Evolutionary conservation across 169 alveolate genomes (phyloP).

Genomic region (Eimeria acervulina): DNA sequence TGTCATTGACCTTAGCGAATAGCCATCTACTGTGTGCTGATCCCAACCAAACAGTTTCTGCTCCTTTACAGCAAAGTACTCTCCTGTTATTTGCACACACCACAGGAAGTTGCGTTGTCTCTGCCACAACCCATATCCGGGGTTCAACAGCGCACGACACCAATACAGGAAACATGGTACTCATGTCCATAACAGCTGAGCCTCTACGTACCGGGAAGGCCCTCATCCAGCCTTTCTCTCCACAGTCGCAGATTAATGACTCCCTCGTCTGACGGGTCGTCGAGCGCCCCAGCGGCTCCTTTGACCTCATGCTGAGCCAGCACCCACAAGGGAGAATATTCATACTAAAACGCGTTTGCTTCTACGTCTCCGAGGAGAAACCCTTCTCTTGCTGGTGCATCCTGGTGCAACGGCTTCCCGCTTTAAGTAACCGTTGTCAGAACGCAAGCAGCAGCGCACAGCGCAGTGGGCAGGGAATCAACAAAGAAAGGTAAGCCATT

Average conservation of each 20-base stretch:
- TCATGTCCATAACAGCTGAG: not conserved
- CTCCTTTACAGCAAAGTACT: constrained; percentile 93
- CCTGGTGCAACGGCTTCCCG: not conserved
- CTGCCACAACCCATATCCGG: not conserved
- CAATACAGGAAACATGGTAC: not conserved
- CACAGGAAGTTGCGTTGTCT: not conserved
- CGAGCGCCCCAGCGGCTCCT: constrained; percentile 89
- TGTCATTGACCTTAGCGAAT: constrained; percentile 37
- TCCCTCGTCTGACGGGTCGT: constrained; percentile 90
- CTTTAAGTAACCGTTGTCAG: not conserved
- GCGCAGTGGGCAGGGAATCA: not conserved
- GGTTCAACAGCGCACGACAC: not conserved
- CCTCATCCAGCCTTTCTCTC: constrained; percentile 90
- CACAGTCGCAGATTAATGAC: constrained; percentile 90
- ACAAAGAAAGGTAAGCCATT: not conserved
- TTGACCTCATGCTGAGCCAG: constrained; percentile 43
- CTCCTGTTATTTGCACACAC: constrained; percentile 85
- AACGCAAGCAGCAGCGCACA: not conserved
- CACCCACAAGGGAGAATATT: not conserved
- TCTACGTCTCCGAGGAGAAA: not conserved
- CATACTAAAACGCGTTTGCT: not conserved
- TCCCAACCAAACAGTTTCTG: constrained; percentile 91
- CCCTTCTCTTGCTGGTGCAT: not conserved
- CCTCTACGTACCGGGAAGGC: constrained; percentile 85
- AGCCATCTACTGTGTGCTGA: constrained; percentile 87